Percentiles rank a stretch among this genome's conserved stretches.
Evolutionary conservation across 192 early-diverging fungal genomes (phyloP).

Genomic region (Entomortierella beljakovae): DNA sequence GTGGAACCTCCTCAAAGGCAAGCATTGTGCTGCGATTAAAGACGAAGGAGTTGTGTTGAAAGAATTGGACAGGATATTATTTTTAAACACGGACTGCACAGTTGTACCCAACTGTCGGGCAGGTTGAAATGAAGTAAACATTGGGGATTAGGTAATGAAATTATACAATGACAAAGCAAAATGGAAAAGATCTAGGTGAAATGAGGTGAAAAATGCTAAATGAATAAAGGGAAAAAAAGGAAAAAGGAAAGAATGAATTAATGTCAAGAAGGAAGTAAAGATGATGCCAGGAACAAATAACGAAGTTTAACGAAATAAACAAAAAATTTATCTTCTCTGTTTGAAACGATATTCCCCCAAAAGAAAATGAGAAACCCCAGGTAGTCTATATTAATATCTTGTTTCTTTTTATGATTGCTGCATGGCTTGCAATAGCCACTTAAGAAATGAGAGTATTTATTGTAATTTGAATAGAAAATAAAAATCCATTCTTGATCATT

Average conservation of each 20-base stretch:
- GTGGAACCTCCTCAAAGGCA: not conserved
- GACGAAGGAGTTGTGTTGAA: constrained; percentile 1
- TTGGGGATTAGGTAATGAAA: not conserved
- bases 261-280: not conserved
- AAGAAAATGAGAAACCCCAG: too few species aligned
- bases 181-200: not conserved
- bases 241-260: not conserved
- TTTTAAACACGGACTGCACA: constrained; percentile 1
- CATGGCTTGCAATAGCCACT: too few species aligned
- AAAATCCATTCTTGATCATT: too few species aligned
- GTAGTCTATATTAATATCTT: too few species aligned
- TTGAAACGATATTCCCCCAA: too few species aligned
- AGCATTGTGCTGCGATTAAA: not conserved
- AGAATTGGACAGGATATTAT: not conserved
- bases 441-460: too few species aligned
- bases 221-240: not conserved
- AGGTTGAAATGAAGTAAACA: constrained; percentile 12
- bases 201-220: not conserved
- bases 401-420: too few species aligned
- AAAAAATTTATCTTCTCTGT: too few species aligned
- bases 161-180: not conserved
- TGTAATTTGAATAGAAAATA: too few species aligned
- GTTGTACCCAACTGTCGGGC: constrained; percentile 8
- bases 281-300: not conserved
- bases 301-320: too few species aligned